Evolutionary conservation across 2,329 filamentous ascomycete species (phyloP).

Genomic region (Penicillium glabrum): DNA sequence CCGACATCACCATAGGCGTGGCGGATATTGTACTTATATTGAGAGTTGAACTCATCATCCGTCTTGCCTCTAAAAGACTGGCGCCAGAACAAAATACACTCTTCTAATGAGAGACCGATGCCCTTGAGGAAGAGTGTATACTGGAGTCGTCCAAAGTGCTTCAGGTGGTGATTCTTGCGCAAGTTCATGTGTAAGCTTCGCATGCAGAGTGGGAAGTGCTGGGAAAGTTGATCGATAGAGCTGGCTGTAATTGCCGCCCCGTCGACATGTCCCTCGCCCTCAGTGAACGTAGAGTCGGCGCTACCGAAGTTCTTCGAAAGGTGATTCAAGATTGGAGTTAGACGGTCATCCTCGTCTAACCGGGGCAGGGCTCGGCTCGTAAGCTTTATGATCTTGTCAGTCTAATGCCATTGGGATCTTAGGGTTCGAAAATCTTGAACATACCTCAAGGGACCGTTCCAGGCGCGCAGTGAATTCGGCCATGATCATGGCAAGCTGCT

Average conservation of each 20-base stretch:
- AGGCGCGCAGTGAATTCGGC: conserved; percentile 79
- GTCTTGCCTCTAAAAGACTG: conserved; percentile 79
- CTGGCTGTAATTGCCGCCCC: conserved; percentile 74
- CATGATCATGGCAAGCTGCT: conserved; percentile 86
- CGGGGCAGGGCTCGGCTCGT: conserved; percentile 89
- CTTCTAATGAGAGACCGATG: conserved; percentile 86
- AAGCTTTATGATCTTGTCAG: conserved; percentile 51
- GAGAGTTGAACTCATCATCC: conserved; percentile 95
- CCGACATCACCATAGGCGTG: conserved; percentile 94
- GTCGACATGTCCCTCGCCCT: conserved; percentile 62
- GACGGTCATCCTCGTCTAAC: conserved; percentile 92
- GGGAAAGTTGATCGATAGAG: conserved; percentile 75
- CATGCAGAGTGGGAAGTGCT: conserved; percentile 93
- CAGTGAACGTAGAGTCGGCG: conserved; percentile 78
- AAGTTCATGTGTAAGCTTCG: conserved; percentile 82
- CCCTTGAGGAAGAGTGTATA: conserved; percentile 97
- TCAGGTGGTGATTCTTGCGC: conserved; percentile 84
- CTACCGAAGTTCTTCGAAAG: conserved; percentile 96
- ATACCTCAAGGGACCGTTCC: conserved; percentile 79
- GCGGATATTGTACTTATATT: conserved; percentile 96
- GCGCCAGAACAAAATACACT: conserved; percentile 90
- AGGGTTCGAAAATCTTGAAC: conserved; percentile 13
- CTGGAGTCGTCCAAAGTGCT: conserved; percentile 89
- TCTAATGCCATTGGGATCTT: neutral
- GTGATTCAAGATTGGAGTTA: conserved; percentile 72